Evolutionary conservation across 768 basidiomycete genomes (phyloP), one percentile per base, ranked within the genome.

Genomic region (Xerocomellus chrysenteron): DNA sequence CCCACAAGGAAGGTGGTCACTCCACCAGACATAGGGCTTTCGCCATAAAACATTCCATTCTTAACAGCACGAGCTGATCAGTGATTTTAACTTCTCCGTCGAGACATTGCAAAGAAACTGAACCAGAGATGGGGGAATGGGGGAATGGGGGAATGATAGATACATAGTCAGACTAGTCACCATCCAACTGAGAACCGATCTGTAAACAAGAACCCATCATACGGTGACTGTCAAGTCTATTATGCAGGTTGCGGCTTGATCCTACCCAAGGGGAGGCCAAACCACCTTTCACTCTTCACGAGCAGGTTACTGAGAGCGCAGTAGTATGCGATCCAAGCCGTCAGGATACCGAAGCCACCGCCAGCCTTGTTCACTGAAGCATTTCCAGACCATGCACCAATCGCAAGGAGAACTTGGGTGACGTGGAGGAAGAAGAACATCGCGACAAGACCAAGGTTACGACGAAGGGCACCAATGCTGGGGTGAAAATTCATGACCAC

Each of bases 401-500:
- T 59, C 5, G 73, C 74, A 41, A 83, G 74, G 16, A 83, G 55
- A 41, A 78, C 39, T 73, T 81, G 86, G 7, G 85, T 85, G 48
- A 81, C 55, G 30, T 71, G 74, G 21, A 87, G 77, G 77, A 74
- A 82, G 69, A 75, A 69, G 67, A 86, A 80, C 17, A 87, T 67
- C 1, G 76, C 67, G 16, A 79, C 67, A 19, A 86, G 72, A 35
- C 76, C 78, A 40, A 84, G 39, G 46, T 80, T 84, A 26, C 78
- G 76, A 56, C 81, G 77, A 4, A 82, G 67, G 3, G 80, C 68
- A n/a, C 76, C 84, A 36, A 86, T 48, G 39, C 81, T 82, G 48
- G 16, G 6, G 5, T 24, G 16, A 13, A 4, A 39, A 21, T 30
- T 69, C 7, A 66, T 40, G 1, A 32, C 3, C 4, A 13, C 13